Percentiles rank a stretch among this genome's conserved stretches.
phyloP scores from a whole-genome alignment of 1,284 basidiomycete genomes.

The Sanguinoderma infundibulare region DNA sequence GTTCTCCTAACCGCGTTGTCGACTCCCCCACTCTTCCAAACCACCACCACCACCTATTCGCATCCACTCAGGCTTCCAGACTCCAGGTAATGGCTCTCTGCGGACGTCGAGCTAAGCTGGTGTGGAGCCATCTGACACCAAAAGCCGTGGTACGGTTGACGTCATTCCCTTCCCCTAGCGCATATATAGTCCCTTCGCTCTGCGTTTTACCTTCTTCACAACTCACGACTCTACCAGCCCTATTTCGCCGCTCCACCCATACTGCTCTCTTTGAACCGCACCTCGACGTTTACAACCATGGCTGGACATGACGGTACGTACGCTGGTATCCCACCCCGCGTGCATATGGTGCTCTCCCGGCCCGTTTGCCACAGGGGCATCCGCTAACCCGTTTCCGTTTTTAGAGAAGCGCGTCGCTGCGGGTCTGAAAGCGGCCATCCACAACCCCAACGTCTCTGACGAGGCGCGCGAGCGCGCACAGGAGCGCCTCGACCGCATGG shows the following conservation, averaged over 20 bases:
- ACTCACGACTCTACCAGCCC: no score
- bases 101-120: background rate
- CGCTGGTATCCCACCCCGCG: background rate
- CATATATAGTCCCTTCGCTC: slow-evolving; percentile 1
- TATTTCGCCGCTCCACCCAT: background rate
- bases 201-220: background rate
- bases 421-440: slow-evolving; percentile 58
- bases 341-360: no score
- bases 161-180: background rate
- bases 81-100: background rate
- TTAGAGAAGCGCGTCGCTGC: slow-evolving; percentile 49
- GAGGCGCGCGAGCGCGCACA: slow-evolving; percentile 53
- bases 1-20: background rate
- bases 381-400: background rate
- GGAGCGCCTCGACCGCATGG: slow-evolving; percentile 47
- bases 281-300: background rate
- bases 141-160: background rate
- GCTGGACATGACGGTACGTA: slow-evolving; percentile 16
- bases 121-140: background rate
- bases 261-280: background rate
- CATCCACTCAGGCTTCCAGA: background rate
- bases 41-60: background rate
- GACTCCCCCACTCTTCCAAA: background rate
- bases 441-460: slow-evolving; percentile 56
- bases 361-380: no score